phyloP scores from a whole-genome alignment of 192 early-diverging fungal genomes.

The Backusella australiensis region DNA sequence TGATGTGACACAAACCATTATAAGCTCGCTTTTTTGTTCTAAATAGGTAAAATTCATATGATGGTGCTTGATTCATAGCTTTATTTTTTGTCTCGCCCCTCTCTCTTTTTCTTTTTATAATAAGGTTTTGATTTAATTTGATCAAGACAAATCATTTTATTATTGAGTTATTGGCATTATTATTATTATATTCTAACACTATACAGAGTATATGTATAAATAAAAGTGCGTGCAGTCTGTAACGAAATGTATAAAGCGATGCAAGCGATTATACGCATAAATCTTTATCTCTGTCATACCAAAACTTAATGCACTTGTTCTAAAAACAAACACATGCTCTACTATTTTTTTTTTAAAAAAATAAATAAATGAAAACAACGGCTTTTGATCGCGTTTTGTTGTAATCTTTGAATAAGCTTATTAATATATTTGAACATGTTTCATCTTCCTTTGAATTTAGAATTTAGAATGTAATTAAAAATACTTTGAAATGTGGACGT shows the following conservation, averaged over 20 bases:
- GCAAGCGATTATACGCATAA: not conserved
- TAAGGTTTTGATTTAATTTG: not conserved
- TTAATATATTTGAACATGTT: not conserved
- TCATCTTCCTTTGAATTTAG: not conserved
- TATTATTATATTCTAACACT: not conserved
- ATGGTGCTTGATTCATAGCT: not conserved
- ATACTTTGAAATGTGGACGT: not conserved
- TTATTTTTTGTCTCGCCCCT: constrained; percentile 1
- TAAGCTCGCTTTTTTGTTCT: constrained; percentile 1
- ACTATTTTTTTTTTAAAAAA: not conserved
- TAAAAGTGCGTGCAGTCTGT: not conserved
- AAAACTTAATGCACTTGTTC: not conserved
- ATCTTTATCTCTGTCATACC: constrained; percentile 2
- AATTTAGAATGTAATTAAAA: not conserved
- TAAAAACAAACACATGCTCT: constrained; percentile 4
- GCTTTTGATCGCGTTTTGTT: not conserved
- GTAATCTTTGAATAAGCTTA: not conserved
- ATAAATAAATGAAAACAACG: not conserved
- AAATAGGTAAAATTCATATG: constrained; percentile 5
- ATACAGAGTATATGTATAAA: not conserved
- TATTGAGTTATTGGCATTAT: not conserved
- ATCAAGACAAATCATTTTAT: not conserved
- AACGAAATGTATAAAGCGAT: not conserved
- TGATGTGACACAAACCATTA: not conserved
- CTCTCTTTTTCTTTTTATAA: not conserved